A percentile compares a stretch with the other conserved stretches of the same genome.
Conservation (phyloP, 371 early-diverging fungal genomes). For the Mucor saturninus region DNA sequence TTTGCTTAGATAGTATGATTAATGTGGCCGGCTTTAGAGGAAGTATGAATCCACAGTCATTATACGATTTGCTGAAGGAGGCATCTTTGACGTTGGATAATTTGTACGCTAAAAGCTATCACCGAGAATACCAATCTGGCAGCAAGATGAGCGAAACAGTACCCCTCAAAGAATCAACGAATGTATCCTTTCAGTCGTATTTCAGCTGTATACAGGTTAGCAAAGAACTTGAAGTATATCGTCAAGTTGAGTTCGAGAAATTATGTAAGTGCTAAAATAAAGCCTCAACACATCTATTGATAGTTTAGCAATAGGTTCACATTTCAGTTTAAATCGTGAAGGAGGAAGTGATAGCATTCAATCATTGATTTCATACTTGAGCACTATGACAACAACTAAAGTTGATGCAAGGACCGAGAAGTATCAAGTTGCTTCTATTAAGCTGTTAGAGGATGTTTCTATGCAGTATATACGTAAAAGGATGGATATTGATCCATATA, state of each 20-base stretch:
- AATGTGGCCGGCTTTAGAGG: constrained; percentile 42
- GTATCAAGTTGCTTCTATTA: constrained; percentile 42
- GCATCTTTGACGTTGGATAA: constrained; percentile 14
- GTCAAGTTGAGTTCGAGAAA: constrained; percentile 37
- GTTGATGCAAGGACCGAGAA: constrained; percentile 21
- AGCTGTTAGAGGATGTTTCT: constrained; percentile 36
- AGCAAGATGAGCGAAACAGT: background rate
- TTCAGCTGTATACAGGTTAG: constrained; percentile 29
- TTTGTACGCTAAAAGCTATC: background rate
- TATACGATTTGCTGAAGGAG: constrained; percentile 29
- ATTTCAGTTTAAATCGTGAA: constrained; percentile 27
- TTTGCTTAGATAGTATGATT: constrained; percentile 46
- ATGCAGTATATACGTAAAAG: constrained; percentile 31
- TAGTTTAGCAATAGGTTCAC: constrained; percentile 27
- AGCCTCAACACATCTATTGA: background rate
- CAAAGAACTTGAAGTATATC: constrained; percentile 27
- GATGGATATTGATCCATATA: constrained; percentile 10
- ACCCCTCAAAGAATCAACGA: constrained; percentile 28
- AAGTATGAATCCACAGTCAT: constrained; percentile 17
- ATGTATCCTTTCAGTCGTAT: constrained; percentile 38
- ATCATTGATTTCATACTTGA: constrained; percentile 42
- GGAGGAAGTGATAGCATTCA: constrained; percentile 19
- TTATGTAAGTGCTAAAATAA: constrained; percentile 25
- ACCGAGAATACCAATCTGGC: background rate
- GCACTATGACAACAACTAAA: constrained; percentile 33